Evolutionary conservation across 768 basidiomycete genomes (phyloP).

Genomic region (Auriscalpium microsporum): DNA sequence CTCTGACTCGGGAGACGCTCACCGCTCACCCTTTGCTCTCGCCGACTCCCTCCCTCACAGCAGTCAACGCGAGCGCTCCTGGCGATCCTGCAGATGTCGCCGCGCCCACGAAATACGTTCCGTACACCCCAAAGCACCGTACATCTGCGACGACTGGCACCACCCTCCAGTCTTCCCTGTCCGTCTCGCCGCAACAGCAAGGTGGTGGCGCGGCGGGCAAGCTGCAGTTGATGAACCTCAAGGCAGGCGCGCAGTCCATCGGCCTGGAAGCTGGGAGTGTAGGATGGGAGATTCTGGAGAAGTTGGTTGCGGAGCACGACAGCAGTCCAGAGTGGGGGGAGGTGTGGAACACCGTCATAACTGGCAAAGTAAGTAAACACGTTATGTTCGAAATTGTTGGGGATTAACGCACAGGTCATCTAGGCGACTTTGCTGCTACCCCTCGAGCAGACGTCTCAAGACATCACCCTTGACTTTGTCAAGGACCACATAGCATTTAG

Average conservation of each 20-base stretch:
- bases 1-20: conserved; percentile 37
- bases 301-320: conserved; percentile 45
- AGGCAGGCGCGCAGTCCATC: conserved; percentile 58
- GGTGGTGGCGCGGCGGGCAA: conserved; percentile 58
- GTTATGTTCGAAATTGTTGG: background rate
- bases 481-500: conserved; percentile 76
- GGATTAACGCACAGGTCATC: background rate
- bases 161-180: conserved; percentile 31
- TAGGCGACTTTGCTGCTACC: conserved; percentile 82
- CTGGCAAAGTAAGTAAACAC: conserved; percentile 46
- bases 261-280: conserved; percentile 56
- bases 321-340: conserved; percentile 57
- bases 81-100: conserved; percentile 8
- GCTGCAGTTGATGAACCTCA: conserved; percentile 65
- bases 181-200: conserved; percentile 32
- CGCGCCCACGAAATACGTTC: conserved; percentile 48
- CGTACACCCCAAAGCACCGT: conserved; percentile 72
- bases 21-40: conserved; percentile 61
- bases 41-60: conserved; percentile 24
- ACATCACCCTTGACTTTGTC: conserved; percentile 65
- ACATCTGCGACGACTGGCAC: conserved; percentile 36
- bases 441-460: conserved; percentile 42
- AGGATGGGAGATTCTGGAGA: conserved; percentile 76
- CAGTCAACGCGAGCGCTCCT: conserved; percentile 14
- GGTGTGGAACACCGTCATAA: conserved; percentile 54